Percentiles rank a stretch among this genome's conserved stretches.
phyloP scores from a whole-genome alignment of 176 grass and related monocot species.

The Guadua angustifolia region DNA sequence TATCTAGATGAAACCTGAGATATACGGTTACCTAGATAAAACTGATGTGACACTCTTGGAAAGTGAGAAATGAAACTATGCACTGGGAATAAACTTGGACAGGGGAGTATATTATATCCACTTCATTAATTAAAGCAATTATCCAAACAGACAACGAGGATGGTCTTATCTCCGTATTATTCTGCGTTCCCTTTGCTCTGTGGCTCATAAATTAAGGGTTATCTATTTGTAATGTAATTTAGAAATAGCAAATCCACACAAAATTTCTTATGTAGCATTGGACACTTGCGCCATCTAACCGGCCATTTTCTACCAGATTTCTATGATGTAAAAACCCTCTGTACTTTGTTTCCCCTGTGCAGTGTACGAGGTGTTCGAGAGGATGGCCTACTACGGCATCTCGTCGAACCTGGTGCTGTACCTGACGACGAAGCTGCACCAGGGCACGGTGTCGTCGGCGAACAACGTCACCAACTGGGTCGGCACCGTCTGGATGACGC shows the following conservation, averaged over 20 bases:
- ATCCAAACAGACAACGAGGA: background rate
- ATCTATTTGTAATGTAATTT: too few relatives aligned
- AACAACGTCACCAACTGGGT: slow-evolving; percentile 98
- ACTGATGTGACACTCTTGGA: too few relatives aligned
- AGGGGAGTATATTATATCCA: background rate
- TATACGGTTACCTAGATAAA: too few relatives aligned
- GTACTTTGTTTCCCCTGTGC: background rate
- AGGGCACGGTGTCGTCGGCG: slow-evolving; percentile 76
- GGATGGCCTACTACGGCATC: slow-evolving; percentile 92
- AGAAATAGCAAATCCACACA: too few relatives aligned
- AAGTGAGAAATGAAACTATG: too few relatives aligned
- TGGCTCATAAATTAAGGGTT: background rate
- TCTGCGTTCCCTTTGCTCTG: background rate
- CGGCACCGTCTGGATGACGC: slow-evolving; percentile 91
- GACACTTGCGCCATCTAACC: too few relatives aligned
- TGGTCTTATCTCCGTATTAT: background rate
- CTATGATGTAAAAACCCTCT: background rate
- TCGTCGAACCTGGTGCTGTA: slow-evolving; percentile 92
- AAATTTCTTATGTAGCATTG: too few relatives aligned
- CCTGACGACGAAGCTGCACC: slow-evolving; percentile 75
- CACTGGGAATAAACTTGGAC: too few relatives aligned
- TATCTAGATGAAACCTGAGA: too few relatives aligned
- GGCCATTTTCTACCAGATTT: background rate
- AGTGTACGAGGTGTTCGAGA: slow-evolving; percentile 97
- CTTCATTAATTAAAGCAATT: background rate